A percentile compares a stretch with the other conserved stretches of the same genome.
phyloP scores from a whole-genome alignment of 176 grass and related monocot species.

The Tillandsia fasciculata region DNA sequence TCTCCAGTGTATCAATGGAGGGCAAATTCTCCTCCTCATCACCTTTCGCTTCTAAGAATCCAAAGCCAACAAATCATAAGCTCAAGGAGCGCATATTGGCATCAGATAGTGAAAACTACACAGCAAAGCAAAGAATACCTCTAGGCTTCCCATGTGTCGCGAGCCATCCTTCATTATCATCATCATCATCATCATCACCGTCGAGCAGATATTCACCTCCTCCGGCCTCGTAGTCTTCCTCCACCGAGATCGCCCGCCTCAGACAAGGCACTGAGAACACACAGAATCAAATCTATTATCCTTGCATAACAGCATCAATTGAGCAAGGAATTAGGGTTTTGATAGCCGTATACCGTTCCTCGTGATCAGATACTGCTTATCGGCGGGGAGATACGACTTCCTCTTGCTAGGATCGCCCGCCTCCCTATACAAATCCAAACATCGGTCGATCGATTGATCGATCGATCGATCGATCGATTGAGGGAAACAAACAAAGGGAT shows the following conservation, averaged over 20 bases:
- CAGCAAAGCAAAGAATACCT: conserved; percentile 28
- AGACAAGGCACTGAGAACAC: conserved; percentile 63
- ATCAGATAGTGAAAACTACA: neutral
- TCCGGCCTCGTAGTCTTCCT: conserved; percentile 83
- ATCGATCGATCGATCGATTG: conserved; percentile 6
- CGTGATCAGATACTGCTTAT: conserved; percentile 86
- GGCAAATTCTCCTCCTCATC: conserved; percentile 80
- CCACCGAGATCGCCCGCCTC: conserved; percentile 55
- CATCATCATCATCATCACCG: conserved; percentile 38
- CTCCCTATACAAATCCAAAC: conserved; percentile 52
- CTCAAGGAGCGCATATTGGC: neutral
- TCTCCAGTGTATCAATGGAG: conserved; percentile 65
- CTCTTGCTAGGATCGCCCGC: conserved; percentile 75
- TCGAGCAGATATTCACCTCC: conserved; percentile 62
- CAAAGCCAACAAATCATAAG: neutral
- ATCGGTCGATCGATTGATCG: conserved; percentile 25
- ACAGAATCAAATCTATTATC: neutral
- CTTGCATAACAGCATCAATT: neutral
- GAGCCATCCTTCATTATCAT: conserved; percentile 70
- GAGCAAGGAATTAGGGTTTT: neutral
- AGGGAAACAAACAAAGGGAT: neutral
- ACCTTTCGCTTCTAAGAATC: conserved; percentile 40
- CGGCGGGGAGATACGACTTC: conserved; percentile 58
- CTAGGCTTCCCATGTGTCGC: conserved; percentile 76
- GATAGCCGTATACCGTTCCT: conserved; percentile 58